Evolutionary conservation across 2,329 filamentous ascomycete genomes (phyloP), one percentile per base, ranked within the genome.

Genomic region (Botryotinia globosa): DNA sequence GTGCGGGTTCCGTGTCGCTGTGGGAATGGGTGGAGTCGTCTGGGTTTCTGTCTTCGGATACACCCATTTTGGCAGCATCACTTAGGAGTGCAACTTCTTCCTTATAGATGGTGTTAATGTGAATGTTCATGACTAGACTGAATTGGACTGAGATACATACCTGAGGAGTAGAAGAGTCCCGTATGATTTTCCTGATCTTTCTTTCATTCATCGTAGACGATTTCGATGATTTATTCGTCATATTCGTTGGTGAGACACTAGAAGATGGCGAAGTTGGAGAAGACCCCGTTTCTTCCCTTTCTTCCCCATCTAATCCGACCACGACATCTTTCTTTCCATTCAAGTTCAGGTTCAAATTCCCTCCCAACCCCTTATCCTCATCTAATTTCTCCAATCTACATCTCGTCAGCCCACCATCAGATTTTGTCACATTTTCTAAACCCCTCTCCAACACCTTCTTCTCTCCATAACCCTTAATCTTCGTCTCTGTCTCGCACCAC

Each of bases 361-460:
- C 18, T 20, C n/a, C 22, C 25, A 67, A 16, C 2, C 74, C 69
- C 44, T 44, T 74, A 20, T 76, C 77, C 34, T 79, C 73, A 63
- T 78, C 77, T 66, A 80, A 78, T 67, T 77, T 80, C 74, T 85
- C 81, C 83, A 85, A 85, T 63, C 86, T 81, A 72, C 79, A 77
- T 61, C 83, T 81, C 44, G 82, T 85, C 75, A 88, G 71, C 0
- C 87, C 86, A 0, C 83, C 84, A 77, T 88, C 85, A 16, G 80
- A 79, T 32, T 74, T 79, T 37, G 85, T 83, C 14, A 86, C 80
- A 71, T 82, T 83, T 54, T 81, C 79, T 74, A 88, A 71, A 0
- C 85, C 85, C 75, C 80, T 84, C 71, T 83, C 80, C 58, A 85
- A 75, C 6, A 85, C 74, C 0, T 76, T 76, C 39, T 79, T 76